Conservation (phyloP, 1,139 yeast genomes). For the Magnusiomyces suaveolens region DNA sequence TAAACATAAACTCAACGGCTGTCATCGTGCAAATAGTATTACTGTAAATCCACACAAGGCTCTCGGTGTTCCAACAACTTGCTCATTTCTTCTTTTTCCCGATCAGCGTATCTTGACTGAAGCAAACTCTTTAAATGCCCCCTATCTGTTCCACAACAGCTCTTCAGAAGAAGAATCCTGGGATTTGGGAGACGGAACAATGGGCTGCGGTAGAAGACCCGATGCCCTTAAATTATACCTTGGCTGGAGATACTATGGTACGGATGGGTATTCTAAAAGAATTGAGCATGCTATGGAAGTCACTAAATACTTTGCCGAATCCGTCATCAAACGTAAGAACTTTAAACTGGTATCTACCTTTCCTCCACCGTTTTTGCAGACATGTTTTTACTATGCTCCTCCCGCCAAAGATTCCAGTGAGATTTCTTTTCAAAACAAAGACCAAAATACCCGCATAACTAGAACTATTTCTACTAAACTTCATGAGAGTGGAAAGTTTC, state of each 20-base stretch:
- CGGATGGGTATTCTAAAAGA: constrained; percentile 42
- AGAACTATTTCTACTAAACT: constrained; percentile 53
- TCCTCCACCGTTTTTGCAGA: constrained; percentile 73
- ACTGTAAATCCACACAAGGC: constrained; percentile 83
- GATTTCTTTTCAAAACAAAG: constrained; percentile 17
- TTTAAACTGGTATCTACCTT: constrained; percentile 48
- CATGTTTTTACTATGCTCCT: constrained; percentile 68
- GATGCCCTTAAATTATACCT: constrained; percentile 72
- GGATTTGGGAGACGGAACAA: constrained; percentile 86
- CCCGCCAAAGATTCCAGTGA: constrained; percentile 22
- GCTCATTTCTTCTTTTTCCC: constrained; percentile 69
- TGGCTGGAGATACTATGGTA: constrained; percentile 76
- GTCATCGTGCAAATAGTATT: constrained; percentile 62
- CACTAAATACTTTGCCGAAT: constrained; percentile 48
- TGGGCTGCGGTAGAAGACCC: constrained; percentile 87
- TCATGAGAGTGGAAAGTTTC: constrained; percentile 53
- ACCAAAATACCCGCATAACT: constrained; percentile 49
- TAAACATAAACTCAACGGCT: constrained; percentile 44
- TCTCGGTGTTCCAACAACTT: constrained; percentile 85
- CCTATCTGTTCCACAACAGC: constrained; percentile 62
- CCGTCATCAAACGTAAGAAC: constrained; percentile 20
- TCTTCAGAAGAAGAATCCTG: constrained; percentile 56
- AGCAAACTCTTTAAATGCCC: constrained; percentile 70
- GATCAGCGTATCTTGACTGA: constrained; percentile 55
- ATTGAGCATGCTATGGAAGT: constrained; percentile 65